A percentile compares a stretch with the other conserved stretches of the same genome.
These are phyloP conservation scores for Backusella australiensis DNA, from an alignment of 192 early-diverging fungal species.

Conservation along the genomic window DNA sequence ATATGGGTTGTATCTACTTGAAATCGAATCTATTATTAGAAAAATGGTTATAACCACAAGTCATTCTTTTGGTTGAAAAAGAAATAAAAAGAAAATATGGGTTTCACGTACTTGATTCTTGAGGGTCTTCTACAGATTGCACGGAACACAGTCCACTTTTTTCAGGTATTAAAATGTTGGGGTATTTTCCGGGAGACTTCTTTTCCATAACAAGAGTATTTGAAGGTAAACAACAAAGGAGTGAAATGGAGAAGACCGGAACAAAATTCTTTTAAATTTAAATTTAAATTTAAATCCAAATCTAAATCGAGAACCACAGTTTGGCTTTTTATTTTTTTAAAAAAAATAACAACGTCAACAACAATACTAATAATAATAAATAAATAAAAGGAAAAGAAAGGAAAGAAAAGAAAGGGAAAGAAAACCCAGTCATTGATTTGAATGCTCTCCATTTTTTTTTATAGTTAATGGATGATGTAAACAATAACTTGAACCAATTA, in stretches of 20 bases:
- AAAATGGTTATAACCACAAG: not conserved
- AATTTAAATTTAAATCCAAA: not conserved
- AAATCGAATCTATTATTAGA: not conserved
- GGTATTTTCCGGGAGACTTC: not conserved
- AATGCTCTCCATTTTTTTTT: not conserved
- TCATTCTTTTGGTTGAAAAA: not conserved
- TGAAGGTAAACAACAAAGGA: not conserved
- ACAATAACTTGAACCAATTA: not conserved
- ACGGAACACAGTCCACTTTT: not conserved
- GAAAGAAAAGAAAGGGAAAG: not conserved
- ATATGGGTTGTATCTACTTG: not conserved
- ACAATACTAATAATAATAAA: not conserved
- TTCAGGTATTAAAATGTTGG: not conserved
- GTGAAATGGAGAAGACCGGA: conserved; percentile 3
- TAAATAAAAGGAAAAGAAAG: not conserved
- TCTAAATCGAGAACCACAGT: not conserved
- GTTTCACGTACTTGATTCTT: not conserved
- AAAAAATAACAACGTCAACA: not conserved
- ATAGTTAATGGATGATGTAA: not conserved
- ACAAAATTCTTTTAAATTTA: not conserved
- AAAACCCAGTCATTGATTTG: not conserved
- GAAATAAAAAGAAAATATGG: not conserved
- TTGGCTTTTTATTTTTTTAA: not conserved
- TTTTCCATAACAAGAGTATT: conserved; percentile 1
- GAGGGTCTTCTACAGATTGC: not conserved